Base-by-base conservation (phyloP, 352 stramenopile genomes). In the Phytophthora megakarya region DNA sequence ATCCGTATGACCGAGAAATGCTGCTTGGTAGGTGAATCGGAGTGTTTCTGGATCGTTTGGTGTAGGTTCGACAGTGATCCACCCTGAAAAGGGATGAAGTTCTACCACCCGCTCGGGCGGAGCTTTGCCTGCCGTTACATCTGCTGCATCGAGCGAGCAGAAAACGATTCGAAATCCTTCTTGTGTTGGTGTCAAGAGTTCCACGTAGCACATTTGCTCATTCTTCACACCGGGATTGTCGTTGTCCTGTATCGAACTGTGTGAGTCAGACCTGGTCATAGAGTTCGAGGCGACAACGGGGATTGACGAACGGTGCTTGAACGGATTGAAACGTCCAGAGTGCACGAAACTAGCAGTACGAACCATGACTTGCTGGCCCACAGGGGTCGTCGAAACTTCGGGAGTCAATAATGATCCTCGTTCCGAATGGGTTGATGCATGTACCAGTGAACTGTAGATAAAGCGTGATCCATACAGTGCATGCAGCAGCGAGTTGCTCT, bases 371-470 rank as follows among this genome's bases (percentile, higher is more conserved):
- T 76, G 68, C 23, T 68, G 57, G 16, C 42, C 39, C 1, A 37
- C 23, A 37, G 35, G 3, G 30, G 8, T 35, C 30, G 30, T 5
- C 3, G 30, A 35, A 35, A 35, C 30, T 35, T 35, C 30, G 30
- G 42, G 46, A 15, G 53, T 51, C 30, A 44, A 12, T 35, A 72
- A 10, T 11, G 45, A 56, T 8, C 57, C 51, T 19, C 39, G 28
- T 12, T 61, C 57, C 16, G 51, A 51, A 22, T 18, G 45, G 6
- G 43, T n/a, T 18, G 65, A 42, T 18, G 54, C 30, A 40, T 74
- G 70, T 25, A 74, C 30, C 4, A 77, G 44, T 16, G 70, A 77
- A 32, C 70, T 72, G 56, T 77, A 77, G 48, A 77, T 77, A 21
- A 66, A 67, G 2, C 44, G 50, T 22, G 61, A 59, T 15, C 56